A percentile compares a stretch with the other conserved stretches of the same genome.
These are phyloP conservation scores for Leishmania amazonensis DNA, from an alignment of 208 protist species.

Conservation along the genomic window DNA sequence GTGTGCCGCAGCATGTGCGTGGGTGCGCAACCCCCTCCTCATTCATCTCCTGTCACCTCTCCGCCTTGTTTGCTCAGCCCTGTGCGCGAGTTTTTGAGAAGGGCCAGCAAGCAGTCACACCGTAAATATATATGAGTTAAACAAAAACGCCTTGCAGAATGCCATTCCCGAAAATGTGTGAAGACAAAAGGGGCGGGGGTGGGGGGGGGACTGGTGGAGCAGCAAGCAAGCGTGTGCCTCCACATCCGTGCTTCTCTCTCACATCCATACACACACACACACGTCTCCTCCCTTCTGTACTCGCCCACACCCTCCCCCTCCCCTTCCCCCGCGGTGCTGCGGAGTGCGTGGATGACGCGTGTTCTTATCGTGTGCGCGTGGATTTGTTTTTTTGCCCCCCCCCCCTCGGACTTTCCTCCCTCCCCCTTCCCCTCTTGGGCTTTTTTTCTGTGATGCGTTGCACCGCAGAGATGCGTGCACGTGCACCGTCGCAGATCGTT, in stretches of 20 bases:
- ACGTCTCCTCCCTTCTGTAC: not conserved
- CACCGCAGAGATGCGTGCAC: not conserved
- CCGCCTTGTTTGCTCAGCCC: not conserved
- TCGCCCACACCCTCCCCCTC: not conserved
- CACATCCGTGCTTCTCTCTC: conserved; percentile 9
- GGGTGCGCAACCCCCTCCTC: not conserved
- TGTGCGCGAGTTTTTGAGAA: not conserved
- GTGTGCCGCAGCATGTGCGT: not conserved
- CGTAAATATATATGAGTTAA: not conserved
- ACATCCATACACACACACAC: not conserved
- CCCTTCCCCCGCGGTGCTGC: not conserved
- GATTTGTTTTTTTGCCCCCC: not conserved
- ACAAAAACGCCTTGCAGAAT: not conserved
- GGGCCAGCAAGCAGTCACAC: not conserved
- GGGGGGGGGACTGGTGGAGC: not conserved
- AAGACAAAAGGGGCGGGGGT: not conserved
- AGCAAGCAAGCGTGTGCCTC: conserved; percentile 5
- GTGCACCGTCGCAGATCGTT: not conserved
- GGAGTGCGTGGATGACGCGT: not conserved
- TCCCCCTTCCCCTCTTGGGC: not conserved
- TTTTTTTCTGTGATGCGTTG: not conserved
- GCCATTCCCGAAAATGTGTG: not conserved
- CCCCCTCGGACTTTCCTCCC: not conserved
- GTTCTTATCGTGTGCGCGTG: not conserved
- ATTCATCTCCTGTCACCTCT: not conserved